A percentile compares a stretch with the other conserved stretches of the same genome.
phyloP scores from a whole-genome alignment of 352 stramenopile species.

The Phytopythium kandeliae region DNA sequence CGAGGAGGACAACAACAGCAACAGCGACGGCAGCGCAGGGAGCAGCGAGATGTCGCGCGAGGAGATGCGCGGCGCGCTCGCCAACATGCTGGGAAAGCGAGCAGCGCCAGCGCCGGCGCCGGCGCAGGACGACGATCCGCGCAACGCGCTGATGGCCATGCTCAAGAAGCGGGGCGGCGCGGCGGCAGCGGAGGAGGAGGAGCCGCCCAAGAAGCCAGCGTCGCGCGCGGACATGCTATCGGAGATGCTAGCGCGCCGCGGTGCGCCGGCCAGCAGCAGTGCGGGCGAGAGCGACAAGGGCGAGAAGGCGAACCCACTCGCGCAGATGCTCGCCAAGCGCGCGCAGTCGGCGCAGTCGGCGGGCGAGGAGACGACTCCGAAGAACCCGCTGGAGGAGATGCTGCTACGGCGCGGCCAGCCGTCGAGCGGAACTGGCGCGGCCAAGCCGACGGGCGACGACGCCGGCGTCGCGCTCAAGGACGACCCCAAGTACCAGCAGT shows the following conservation, averaged over 20 bases:
- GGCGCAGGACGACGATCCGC: not conserved
- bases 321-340: slow-evolving; percentile 31
- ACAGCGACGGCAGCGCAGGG: not conserved
- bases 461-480: slow-evolving; percentile 47
- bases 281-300: not conserved
- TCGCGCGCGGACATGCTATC: slow-evolving; percentile 22
- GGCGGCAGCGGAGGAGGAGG: slow-evolving; percentile 13
- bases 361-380: slow-evolving; percentile 7
- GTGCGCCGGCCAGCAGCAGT: slow-evolving; percentile 7
- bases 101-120: slow-evolving; percentile 5
- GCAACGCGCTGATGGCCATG: slow-evolving; percentile 23
- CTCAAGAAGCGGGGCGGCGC: slow-evolving; percentile 21
- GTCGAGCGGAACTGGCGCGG: slow-evolving; percentile 5
- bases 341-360: slow-evolving; percentile 6
- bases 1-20: slow-evolving; percentile 6
- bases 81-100: slow-evolving; percentile 16
- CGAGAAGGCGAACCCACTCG: slow-evolving; percentile 25
- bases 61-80: slow-evolving; percentile 2
- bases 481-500: slow-evolving; percentile 62
- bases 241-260: slow-evolving; percentile 28
- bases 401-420: slow-evolving; percentile 11
- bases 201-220: slow-evolving; percentile 6
- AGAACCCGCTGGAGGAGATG: slow-evolving; percentile 20
- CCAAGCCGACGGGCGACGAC: slow-evolving; percentile 10
- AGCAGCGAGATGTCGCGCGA: not conserved